Conservation (phyloP, 2,329 filamentous ascomycete species). For the Coniochaeta ligniaria region DNA sequence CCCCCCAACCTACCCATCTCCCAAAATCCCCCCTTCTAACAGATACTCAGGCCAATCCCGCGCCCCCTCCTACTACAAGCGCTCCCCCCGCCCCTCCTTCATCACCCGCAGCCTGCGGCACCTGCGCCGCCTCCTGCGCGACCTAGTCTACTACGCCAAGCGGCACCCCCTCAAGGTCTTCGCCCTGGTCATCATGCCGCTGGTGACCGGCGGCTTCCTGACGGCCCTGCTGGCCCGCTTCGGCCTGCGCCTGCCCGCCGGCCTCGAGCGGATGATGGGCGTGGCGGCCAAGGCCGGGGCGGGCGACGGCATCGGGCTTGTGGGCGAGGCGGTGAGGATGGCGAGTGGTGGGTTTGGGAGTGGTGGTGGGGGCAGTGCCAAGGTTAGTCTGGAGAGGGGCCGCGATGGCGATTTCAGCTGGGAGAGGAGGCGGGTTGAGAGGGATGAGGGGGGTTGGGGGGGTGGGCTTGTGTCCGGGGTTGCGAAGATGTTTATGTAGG, state of each 20-base stretch:
- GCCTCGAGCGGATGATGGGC: constrained; percentile 52
- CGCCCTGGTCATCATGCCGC: constrained; percentile 77
- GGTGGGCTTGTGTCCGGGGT: constrained; percentile 18
- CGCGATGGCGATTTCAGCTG: constrained; percentile 7
- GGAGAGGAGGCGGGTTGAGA: constrained; percentile 20
- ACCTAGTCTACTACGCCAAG: constrained; percentile 75
- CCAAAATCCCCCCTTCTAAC: constrained; percentile 16
- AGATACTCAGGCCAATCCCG: constrained; percentile 3
- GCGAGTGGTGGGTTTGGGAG: constrained; percentile 24
- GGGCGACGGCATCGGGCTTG: constrained; percentile 40
- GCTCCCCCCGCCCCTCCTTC: constrained; percentile 75
- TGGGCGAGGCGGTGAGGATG: constrained; percentile 50
- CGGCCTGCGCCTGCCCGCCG: constrained; percentile 66
- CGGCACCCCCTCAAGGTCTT: constrained; percentile 83
- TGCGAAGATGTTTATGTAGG: constrained; percentile 15
- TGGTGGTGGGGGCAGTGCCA: constrained; percentile 12
- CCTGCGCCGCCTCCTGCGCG: constrained; percentile 70
- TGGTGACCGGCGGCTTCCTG: constrained; percentile 77
- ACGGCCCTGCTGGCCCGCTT: constrained; percentile 71
- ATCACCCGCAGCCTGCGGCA: constrained; percentile 65
- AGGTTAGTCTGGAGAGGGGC: constrained; percentile 15
- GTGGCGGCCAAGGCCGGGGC: constrained; percentile 40
- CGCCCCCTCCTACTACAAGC: constrained; percentile 65
- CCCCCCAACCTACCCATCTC: constrained; percentile 12
- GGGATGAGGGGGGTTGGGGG: constrained; percentile 14